Evolutionary conservation across 2,329 filamentous ascomycete species (phyloP).

Genomic region (Exophiala xenobiotica): DNA sequence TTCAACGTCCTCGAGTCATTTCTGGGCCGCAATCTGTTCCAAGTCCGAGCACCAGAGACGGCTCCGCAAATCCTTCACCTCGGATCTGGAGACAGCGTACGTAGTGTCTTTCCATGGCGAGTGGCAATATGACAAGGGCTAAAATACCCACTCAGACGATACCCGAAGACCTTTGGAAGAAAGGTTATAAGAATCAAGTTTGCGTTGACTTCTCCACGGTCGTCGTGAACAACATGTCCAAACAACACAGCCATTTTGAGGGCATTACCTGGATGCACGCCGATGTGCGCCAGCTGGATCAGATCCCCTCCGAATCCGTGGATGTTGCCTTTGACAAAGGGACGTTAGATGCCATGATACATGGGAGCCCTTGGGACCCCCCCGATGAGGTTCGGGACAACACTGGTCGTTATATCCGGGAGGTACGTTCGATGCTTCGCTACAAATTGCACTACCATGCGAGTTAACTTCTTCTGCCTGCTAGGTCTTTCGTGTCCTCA

Average conservation of each 20-base stretch:
- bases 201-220: constrained; percentile 59
- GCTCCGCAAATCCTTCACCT: constrained; percentile 21
- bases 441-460: constrained; percentile 1
- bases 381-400: constrained; percentile 51
- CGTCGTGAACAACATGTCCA: constrained; percentile 54
- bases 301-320: constrained; percentile 43
- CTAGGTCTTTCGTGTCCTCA: constrained; percentile 50
- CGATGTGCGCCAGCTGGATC: constrained; percentile 54
- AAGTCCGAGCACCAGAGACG: constrained; percentile 16
- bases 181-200: constrained; percentile 54
- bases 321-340: constrained; percentile 60
- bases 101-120: background rate
- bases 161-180: constrained; percentile 48
- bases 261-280: constrained; percentile 52
- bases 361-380: constrained; percentile 55
- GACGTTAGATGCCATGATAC: constrained; percentile 57
- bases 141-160: constrained; percentile 44
- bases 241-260: constrained; percentile 40
- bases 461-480: constrained; percentile 8
- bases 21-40: constrained; percentile 24
- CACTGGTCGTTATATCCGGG: constrained; percentile 49
- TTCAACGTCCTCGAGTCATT: constrained; percentile 24
- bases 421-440: constrained; percentile 40
- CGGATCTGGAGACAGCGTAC: constrained; percentile 10
- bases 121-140: background rate